Evolutionary conservation across 2,329 filamentous ascomycete genomes (phyloP).

Genomic region (Keithomyces neogunnii): DNA sequence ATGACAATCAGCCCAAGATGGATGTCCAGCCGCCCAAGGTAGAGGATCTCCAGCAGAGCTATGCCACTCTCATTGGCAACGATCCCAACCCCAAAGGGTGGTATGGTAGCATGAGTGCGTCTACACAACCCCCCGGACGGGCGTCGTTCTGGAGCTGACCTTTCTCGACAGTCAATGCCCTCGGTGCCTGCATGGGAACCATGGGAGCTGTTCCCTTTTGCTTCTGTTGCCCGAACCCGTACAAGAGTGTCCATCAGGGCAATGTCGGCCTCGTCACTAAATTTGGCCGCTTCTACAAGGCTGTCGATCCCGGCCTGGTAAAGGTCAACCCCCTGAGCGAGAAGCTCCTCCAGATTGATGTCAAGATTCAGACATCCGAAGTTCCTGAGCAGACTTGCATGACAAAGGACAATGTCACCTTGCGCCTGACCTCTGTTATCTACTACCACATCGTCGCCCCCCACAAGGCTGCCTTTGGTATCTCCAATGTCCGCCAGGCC

Average conservation of each 20-base stretch:
- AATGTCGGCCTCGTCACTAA: slow-evolving; percentile 94
- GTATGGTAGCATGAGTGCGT: slow-evolving; percentile 81
- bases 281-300: slow-evolving; percentile 90
- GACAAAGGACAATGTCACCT: slow-evolving; percentile 98
- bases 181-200: slow-evolving; percentile 69
- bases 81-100: slow-evolving; percentile 70
- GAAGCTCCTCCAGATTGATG: slow-evolving; percentile 82
- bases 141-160: slow-evolving; percentile 1
- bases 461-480: slow-evolving; percentile 95
- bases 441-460: slow-evolving; percentile 97
- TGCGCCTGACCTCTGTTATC: slow-evolving; percentile 91
- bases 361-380: slow-evolving; percentile 98
- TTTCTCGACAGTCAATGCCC: slow-evolving; percentile 50
- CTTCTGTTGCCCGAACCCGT: slow-evolving; percentile 87
- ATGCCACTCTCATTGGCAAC: slow-evolving; percentile 56
- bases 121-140: background rate
- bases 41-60: slow-evolving; percentile 78
- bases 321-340: slow-evolving; percentile 96
- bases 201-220: slow-evolving; percentile 87
- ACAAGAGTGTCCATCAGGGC: slow-evolving; percentile 85
- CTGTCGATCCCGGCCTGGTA: slow-evolving; percentile 92
- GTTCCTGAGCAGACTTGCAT: slow-evolving; percentile 96
- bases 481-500: slow-evolving; percentile 90
- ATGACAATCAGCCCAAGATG: slow-evolving; percentile 44
- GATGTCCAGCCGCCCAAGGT: slow-evolving; percentile 69